phyloP scores from a whole-genome alignment of 352 stramenopile species.

The Phytopythium delawarense region DNA sequence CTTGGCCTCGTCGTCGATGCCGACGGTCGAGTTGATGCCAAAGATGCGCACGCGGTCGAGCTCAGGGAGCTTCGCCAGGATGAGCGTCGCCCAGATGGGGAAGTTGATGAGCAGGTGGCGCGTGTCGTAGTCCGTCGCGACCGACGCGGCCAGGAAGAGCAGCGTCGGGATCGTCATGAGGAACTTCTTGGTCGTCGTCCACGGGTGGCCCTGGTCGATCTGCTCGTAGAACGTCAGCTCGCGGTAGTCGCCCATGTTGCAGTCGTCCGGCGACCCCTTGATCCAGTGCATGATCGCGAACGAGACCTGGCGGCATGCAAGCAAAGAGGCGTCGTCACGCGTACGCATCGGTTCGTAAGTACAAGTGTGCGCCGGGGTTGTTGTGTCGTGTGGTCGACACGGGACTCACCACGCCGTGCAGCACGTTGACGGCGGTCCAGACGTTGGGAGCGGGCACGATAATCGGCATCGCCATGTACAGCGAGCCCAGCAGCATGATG shows the following conservation, averaged over 20 bases:
- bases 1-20: slow-evolving; percentile 87
- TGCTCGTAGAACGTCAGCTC: slow-evolving; percentile 96
- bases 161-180: slow-evolving; percentile 92
- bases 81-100: slow-evolving; percentile 87
- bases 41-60: slow-evolving; percentile 95
- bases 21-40: slow-evolving; percentile 95
- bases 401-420: slow-evolving; percentile 76
- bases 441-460: slow-evolving; percentile 62
- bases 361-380: not conserved
- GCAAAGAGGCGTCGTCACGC: not conserved
- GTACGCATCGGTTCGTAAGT: not conserved
- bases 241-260: slow-evolving; percentile 91
- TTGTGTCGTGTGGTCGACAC: not conserved
- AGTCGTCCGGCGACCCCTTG: slow-evolving; percentile 92
- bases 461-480: slow-evolving; percentile 80
- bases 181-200: slow-evolving; percentile 93
- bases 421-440: slow-evolving; percentile 82
- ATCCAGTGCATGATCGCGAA: slow-evolving; percentile 95
- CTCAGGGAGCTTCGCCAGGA: slow-evolving; percentile 91
- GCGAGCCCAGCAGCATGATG: slow-evolving; percentile 63
- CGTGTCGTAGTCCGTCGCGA: slow-evolving; percentile 89
- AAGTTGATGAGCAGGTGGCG: slow-evolving; percentile 89
- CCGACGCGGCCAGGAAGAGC: slow-evolving; percentile 80
- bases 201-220: slow-evolving; percentile 90
- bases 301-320: slow-evolving; percentile 50